phyloP scores from a whole-genome alignment of 176 grass and related monocot genomes.

The Cenchrus fungigraminus region DNA sequence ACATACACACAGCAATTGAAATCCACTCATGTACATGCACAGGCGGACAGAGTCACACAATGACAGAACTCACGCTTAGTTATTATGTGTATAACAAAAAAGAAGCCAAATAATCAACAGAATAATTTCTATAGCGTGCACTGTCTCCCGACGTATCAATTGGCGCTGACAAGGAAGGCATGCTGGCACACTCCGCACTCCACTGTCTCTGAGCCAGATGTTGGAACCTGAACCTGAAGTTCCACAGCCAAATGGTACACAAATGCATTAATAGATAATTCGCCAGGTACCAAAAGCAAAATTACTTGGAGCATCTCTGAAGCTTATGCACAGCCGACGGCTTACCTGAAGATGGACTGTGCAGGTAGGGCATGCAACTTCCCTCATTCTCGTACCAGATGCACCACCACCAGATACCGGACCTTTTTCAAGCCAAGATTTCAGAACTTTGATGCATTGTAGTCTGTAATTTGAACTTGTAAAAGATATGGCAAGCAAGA shows the following conservation, averaged over 20 bases:
- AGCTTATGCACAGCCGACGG: background rate
- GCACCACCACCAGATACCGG: constrained; percentile 41
- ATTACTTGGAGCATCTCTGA: background rate
- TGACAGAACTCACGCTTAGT: constrained; percentile 1
- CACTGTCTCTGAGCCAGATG: constrained; percentile 91
- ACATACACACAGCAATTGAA: too few relatives aligned
- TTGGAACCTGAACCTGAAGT: constrained; percentile 87
- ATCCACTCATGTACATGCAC: constrained; percentile 26
- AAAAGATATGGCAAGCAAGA: constrained; percentile 1
- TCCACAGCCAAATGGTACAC: constrained; percentile 24
- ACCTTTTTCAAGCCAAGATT: constrained; percentile 44
- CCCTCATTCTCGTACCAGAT: constrained; percentile 73
- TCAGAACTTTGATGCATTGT: background rate
- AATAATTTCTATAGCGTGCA: constrained; percentile 29
- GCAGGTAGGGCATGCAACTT: constrained; percentile 95
- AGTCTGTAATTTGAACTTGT: background rate
- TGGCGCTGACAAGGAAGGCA: constrained; percentile 87
- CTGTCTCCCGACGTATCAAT: constrained; percentile 49
- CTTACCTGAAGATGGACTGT: constrained; percentile 98
- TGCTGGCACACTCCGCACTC: constrained; percentile 97
- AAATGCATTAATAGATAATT: constrained; percentile 1
- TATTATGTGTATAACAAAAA: constrained; percentile 30
- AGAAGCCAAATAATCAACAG: constrained; percentile 28
- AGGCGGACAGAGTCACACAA: background rate
- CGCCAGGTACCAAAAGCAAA: background rate